Evolutionary conservation across 192 early-diverging fungal genomes (phyloP), one percentile per base, ranked within the genome.

Genomic region (Anaeromyces robustus): DNA sequence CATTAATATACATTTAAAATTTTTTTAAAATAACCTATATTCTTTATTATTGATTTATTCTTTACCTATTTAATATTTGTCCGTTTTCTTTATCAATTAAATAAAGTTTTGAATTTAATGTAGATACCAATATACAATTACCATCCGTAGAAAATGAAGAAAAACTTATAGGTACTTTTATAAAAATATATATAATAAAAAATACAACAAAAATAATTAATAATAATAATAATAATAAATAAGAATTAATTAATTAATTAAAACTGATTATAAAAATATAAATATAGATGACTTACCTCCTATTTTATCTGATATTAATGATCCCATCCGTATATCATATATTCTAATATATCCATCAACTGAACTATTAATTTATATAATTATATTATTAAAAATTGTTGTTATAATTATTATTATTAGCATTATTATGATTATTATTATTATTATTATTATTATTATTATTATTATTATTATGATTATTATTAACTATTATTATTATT

Each of bases 241-340:
- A 28, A n/a, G n/a, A n/a, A n/a, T n/a, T n/a, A n/a, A n/a, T n/a
- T n/a, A n/a, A n/a, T n/a, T n/a, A n/a, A n/a, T n/a, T n/a, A n/a
- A n/a, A n/a, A n/a, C n/a, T n/a, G n/a, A n/a, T n/a, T n/a, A n/a
- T n/a, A n/a, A n/a, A n/a, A n/a, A n/a, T 4, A 28, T 29, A 77
- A 28, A 29, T 29, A 18, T 31, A 22, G n/a, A 34, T 5, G 17
- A 84, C 87, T 85, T 85, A 94, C 91, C 87, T 30, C 92, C 92
- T 80, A 97, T 89, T 29, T 88, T 81, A 79, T 98, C 96, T 9
- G 87, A 84, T 18, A 87, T 82, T 32, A 94, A 77, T n/a, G 83
- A 81, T 12, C 96, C 95, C 83, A 86, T 89, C 32, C 97, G 91
- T 41, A 97, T 86, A 82, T 98, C 97, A 82, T 96, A 96, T 17